Evolutionary conservation across 2,329 filamentous ascomycete species (phyloP).

Genomic region (Byssochlamys sp.): DNA sequence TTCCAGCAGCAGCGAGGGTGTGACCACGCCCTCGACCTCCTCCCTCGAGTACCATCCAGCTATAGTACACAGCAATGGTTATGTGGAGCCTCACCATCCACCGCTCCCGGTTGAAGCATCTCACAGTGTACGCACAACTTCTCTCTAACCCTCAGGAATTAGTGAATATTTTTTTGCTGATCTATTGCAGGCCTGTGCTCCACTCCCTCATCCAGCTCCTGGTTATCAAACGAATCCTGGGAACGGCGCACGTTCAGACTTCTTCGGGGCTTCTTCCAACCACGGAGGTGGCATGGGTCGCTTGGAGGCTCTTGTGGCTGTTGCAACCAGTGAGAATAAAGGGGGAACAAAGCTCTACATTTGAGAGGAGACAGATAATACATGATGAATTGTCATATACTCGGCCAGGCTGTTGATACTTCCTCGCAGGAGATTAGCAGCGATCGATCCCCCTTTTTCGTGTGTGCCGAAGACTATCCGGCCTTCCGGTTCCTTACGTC

Average conservation of each 20-base stretch:
- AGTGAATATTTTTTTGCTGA: constrained; percentile 5
- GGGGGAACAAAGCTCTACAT: constrained; percentile 23
- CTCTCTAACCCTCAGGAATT: neutral
- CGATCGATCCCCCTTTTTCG: neutral
- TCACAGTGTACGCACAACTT: constrained; percentile 29
- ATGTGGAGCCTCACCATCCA: constrained; percentile 35
- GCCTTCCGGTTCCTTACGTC: constrained; percentile 3
- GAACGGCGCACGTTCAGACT: constrained; percentile 17
- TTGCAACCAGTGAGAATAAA: constrained; percentile 40
- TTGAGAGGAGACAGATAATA: constrained; percentile 10
- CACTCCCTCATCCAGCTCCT: constrained; percentile 19
- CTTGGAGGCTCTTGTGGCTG: constrained; percentile 42
- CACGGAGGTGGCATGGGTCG: constrained; percentile 35
- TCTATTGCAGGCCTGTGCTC: constrained; percentile 25
- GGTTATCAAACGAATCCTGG: constrained; percentile 20
- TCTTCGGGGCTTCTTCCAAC: constrained; percentile 18
- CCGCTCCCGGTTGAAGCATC: constrained; percentile 25
- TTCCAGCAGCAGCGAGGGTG: constrained; percentile 41
- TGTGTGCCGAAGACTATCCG: neutral
- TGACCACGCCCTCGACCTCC: constrained; percentile 39
- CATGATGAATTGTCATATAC: neutral
- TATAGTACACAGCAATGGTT: constrained; percentile 40
- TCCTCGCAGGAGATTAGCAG: neutral
- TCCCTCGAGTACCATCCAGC: constrained; percentile 41
- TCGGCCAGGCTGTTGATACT: neutral